These are phyloP conservation scores for Nemania sp. DNA, from an alignment of 2,329 filamentous ascomycete species.

Conservation along the genomic window DNA sequence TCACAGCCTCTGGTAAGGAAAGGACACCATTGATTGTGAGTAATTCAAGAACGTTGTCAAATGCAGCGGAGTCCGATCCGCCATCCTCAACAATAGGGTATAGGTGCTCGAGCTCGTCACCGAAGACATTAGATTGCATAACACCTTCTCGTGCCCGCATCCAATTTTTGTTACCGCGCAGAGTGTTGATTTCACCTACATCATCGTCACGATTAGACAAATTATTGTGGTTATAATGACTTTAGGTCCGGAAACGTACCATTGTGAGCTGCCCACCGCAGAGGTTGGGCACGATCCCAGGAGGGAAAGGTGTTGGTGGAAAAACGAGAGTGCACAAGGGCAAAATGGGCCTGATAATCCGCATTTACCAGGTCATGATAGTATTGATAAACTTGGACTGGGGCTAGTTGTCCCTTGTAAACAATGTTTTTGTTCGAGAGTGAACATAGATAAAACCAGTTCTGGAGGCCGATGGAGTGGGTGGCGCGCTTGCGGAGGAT, in stretches of 20 bases:
- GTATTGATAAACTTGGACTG: slow-evolving; percentile 95
- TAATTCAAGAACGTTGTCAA: slow-evolving; percentile 94
- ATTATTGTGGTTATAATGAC: slow-evolving; percentile 1
- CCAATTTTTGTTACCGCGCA: slow-evolving; percentile 99
- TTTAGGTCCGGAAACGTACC: slow-evolving; percentile 52
- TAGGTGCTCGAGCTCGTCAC: slow-evolving; percentile 85
- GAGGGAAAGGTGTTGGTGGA: slow-evolving; percentile 98
- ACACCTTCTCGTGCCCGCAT: slow-evolving; percentile 97
- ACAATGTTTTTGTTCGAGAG: slow-evolving; percentile 98
- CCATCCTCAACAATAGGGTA: slow-evolving; percentile 97
- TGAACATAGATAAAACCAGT: slow-evolving; percentile 99
- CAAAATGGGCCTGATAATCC: slow-evolving; percentile 96
- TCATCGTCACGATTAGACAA: slow-evolving; percentile 23
- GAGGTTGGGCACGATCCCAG: slow-evolving; percentile 95
- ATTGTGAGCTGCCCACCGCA: slow-evolving; percentile 97
- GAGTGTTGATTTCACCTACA: slow-evolving; percentile 86
- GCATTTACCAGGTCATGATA: slow-evolving; percentile 97
- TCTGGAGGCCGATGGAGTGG: slow-evolving; percentile 91
- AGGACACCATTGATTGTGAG: slow-evolving; percentile 94
- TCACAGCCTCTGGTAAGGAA: slow-evolving; percentile 92
- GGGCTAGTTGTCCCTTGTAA: slow-evolving; percentile 95
- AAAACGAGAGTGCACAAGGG: slow-evolving; percentile 94
- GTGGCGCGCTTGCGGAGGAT: slow-evolving; percentile 93
- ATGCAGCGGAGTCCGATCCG: slow-evolving; percentile 94
- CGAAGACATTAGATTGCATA: slow-evolving; percentile 90